Evolutionary conservation across 202 grass and related monocot species (phyloP).

Genomic region (Zizania palustris): DNA sequence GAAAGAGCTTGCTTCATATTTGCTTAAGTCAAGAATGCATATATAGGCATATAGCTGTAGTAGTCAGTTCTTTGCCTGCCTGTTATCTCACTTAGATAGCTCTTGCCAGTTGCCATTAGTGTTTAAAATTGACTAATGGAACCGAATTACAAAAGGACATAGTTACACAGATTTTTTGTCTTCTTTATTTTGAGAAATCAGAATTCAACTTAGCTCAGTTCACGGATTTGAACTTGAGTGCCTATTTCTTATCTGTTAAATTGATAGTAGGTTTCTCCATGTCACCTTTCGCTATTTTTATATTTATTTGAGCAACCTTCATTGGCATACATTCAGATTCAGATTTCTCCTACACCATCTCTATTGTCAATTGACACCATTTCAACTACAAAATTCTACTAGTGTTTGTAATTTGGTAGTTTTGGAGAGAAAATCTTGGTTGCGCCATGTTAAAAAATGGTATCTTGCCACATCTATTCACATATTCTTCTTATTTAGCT

Average conservation of each 20-base stretch:
- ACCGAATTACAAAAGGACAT: background rate
- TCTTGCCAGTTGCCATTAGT: constrained; percentile 17
- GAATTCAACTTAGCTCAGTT: background rate
- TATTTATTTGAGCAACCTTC: background rate
- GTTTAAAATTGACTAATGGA: background rate
- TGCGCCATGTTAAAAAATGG: background rate
- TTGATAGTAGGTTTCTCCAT: background rate
- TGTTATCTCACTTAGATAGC: background rate
- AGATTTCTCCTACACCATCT: background rate
- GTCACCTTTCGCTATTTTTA: background rate
- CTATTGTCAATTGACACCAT: background rate
- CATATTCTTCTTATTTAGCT: background rate
- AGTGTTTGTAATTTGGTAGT: constrained; percentile 5
- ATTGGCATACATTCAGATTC: background rate
- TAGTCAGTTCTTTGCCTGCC: background rate
- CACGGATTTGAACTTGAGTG: too few relatives aligned
- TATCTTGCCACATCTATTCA: background rate
- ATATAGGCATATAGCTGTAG: constrained; percentile 3
- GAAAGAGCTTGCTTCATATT: background rate
- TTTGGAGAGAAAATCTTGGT: background rate
- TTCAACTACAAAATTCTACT: background rate
- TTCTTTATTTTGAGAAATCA: constrained; percentile 31
- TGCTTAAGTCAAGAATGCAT: background rate
- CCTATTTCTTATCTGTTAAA: too few relatives aligned
- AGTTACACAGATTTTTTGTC: background rate